Evolutionary conservation across 257 asterid genomes (phyloP), one percentile per base, ranked within the genome.

Genomic region (Gardenia jasminoides): DNA sequence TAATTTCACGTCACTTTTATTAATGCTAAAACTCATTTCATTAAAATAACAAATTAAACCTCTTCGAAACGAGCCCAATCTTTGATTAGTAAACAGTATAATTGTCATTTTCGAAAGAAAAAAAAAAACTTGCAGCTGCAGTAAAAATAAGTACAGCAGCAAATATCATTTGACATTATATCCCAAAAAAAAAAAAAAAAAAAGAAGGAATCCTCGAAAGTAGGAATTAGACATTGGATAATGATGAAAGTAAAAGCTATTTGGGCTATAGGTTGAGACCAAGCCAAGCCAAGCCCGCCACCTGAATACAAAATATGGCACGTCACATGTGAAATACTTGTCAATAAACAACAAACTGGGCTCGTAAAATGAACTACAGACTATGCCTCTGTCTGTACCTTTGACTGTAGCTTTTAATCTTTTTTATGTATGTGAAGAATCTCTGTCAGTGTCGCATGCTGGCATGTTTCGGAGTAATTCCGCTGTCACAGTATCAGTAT

Each of bases 381-480:
- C 12, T 46, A 2, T 58, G 7, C 9, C 24, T 58, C 52, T 58
- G 26, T 59, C 41, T n/a, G 44, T 65, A 30, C 58, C 47, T 31
- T 31, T 19, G 47, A 46, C 66, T 79, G 13, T 9, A 22, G 31
- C 65, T 77, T 72, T 47, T 50, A 54, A 36, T 26, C 71, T 48
- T 52, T 20, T 52, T 8, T 8, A 44, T 41, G 31, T 30, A 13
- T 4, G 48, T 46, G 7, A 46, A 46, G 12, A 46, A 52, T 54
- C 70, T 46, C 68, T 59, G 76, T 65, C 85, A 54, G 77, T 71
- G 24, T 75, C 84, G 85, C 77, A 65, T 80, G 83, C 78, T 81
- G 85, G 77, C 88, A 82, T 73, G 88, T 83, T 67, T 82, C 46
- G 80, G 84, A 79, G 87, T 84, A 86, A 67, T 62, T 36, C 74